Percentiles rank a stretch among this genome's conserved stretches.
These are phyloP conservation scores for Cadophora gregata DNA, from an alignment of 2,329 filamentous ascomycete species.

Conservation along the genomic window DNA sequence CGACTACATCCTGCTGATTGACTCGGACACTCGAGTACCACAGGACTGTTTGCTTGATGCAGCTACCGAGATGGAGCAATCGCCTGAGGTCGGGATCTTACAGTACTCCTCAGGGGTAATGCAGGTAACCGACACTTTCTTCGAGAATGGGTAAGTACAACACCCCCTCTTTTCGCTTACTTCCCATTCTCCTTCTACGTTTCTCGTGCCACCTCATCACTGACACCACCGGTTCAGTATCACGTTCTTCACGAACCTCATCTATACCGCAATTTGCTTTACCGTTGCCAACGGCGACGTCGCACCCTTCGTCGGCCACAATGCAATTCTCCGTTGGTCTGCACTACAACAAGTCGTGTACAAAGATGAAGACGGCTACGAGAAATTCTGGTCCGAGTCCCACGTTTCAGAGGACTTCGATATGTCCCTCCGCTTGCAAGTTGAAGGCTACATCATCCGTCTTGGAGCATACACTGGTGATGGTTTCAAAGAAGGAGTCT, in stretches of 20 bases:
- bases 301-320: constrained; percentile 72
- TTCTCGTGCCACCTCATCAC: not conserved
- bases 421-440: constrained; percentile 74
- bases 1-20: constrained; percentile 70
- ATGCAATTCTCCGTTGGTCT: constrained; percentile 75
- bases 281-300: constrained; percentile 74
- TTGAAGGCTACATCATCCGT: constrained; percentile 69
- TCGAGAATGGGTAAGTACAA: constrained; percentile 64
- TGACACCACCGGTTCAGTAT: constrained; percentile 48
- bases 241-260: constrained; percentile 80
- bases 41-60: constrained; percentile 40
- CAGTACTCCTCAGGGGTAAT: constrained; percentile 78
- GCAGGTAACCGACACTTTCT: constrained; percentile 74
- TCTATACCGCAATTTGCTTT: constrained; percentile 76
- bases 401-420: constrained; percentile 79
- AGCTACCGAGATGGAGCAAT: constrained; percentile 73
- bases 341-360: constrained; percentile 65
- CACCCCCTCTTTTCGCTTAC: not conserved
- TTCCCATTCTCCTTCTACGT: not conserved
- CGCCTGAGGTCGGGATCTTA: constrained; percentile 72
- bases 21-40: constrained; percentile 67
- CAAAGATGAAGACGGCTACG: constrained; percentile 54
- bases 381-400: constrained; percentile 46
- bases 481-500: constrained; percentile 77
- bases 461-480: constrained; percentile 71